Conservation (phyloP, 805 yeast genomes). For the Cyberlindnera subsufficiens region DNA sequence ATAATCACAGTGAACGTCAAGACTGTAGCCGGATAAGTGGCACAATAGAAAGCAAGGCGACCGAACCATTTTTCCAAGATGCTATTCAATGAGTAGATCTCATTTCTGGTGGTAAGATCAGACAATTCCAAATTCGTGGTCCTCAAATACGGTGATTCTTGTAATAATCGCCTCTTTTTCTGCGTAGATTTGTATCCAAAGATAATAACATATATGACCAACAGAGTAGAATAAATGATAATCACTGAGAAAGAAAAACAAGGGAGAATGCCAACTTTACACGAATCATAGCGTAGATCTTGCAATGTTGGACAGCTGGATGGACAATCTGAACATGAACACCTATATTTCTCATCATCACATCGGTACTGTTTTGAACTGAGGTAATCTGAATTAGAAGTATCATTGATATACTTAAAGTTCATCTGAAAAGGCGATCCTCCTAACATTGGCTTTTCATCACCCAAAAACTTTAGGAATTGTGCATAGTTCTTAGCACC, state of each 20-base stretch:
- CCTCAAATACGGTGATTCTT: conserved; percentile 35
- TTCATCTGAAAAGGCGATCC: conserved; percentile 96
- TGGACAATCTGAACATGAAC: conserved; percentile 91
- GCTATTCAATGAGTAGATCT: conserved; percentile 44
- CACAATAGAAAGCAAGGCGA: conserved; percentile 51
- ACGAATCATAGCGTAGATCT: conserved; percentile 33
- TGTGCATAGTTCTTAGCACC: conserved; percentile 73
- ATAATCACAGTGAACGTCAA: conserved; percentile 37
- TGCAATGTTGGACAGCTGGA: conserved; percentile 69
- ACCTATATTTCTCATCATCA: conserved; percentile 56
- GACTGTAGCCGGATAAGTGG: conserved; percentile 51
- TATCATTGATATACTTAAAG: conserved; percentile 43
- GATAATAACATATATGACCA: conserved; percentile 22
- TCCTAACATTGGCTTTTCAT: conserved; percentile 87
- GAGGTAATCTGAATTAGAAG: conserved; percentile 16
- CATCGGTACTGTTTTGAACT: conserved; percentile 34
- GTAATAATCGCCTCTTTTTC: conserved; percentile 29
- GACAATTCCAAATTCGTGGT: conserved; percentile 19
- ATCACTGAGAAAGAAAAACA: conserved; percentile 68
- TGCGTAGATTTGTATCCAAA: conserved; percentile 16
- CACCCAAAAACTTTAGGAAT: conserved; percentile 86
- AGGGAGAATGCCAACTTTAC: conserved; percentile 58
- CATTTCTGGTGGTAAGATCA: conserved; percentile 16
- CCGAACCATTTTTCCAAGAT: conserved; percentile 42
- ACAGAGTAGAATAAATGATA: conserved; percentile 36